These are phyloP conservation scores for Alliaria petiolata DNA, from an alignment of 345 rosid species.

Conservation along the genomic window DNA sequence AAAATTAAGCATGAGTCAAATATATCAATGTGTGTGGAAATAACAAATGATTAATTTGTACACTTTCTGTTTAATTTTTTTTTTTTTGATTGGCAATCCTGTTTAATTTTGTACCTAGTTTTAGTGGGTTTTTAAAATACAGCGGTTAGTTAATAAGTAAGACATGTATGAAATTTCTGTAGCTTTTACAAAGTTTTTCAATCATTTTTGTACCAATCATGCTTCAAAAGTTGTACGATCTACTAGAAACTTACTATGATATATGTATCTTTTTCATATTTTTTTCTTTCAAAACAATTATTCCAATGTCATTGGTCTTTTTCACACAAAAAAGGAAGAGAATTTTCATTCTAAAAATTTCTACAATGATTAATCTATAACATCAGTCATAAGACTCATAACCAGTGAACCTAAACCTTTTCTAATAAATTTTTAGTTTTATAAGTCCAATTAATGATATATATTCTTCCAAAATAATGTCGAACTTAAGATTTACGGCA, in stretches of 20 bases:
- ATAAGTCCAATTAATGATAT: neutral
- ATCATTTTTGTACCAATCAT: neutral
- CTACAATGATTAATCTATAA: neutral
- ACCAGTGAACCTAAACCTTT: neutral
- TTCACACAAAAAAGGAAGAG: too few relatives aligned
- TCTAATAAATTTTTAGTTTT: neutral
- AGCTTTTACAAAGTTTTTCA: too few relatives aligned
- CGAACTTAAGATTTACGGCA: too few relatives aligned
- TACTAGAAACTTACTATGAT: neutral
- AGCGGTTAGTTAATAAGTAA: neutral
- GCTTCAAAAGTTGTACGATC: neutral
- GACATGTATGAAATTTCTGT: neutral
- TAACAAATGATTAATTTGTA: neutral
- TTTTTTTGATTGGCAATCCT: too few relatives aligned
- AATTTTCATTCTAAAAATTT: neutral
- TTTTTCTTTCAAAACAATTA: neutral
- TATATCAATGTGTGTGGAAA: neutral
- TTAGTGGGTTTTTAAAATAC: neutral
- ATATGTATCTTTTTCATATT: neutral
- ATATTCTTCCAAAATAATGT: neutral
- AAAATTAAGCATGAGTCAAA: neutral
- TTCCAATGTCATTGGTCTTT: neutral
- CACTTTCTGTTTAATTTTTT: too few relatives aligned
- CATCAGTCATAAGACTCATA: neutral
- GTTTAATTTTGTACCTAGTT: neutral